Evolutionary conservation across 768 basidiomycete species (phyloP).

Genomic region (Suillus subluteus): DNA sequence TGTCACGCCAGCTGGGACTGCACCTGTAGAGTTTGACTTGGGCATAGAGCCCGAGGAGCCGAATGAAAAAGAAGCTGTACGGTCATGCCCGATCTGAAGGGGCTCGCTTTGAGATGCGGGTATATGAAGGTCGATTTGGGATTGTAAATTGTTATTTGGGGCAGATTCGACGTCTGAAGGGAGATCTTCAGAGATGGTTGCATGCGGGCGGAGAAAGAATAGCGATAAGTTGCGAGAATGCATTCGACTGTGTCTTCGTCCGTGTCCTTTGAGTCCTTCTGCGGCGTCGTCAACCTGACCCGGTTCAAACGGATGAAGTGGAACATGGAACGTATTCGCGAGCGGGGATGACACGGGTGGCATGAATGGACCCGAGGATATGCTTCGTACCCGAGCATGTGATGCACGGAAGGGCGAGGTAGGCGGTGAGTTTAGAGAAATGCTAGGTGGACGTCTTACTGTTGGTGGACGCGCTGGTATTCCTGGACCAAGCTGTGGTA

Average conservation of each 20-base stretch:
- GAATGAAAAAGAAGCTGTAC: constrained; percentile 63
- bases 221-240: constrained; percentile 92
- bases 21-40: constrained; percentile 24
- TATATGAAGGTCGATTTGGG: constrained; percentile 38
- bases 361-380: constrained; percentile 33
- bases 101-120: constrained; percentile 45
- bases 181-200: constrained; percentile 72
- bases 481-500: constrained; percentile 29
- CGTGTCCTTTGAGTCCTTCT: constrained; percentile 21
- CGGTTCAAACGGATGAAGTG: constrained; percentile 21
- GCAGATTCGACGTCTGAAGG: constrained; percentile 48
- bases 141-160: constrained; percentile 22
- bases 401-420: constrained; percentile 37
- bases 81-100: constrained; percentile 42
- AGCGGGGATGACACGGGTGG: constrained; percentile 2
- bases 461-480: constrained; percentile 21
- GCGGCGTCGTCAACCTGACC: constrained; percentile 26
- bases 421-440: constrained; percentile 30
- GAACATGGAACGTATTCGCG: constrained; percentile 26
- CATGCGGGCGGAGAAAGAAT: constrained; percentile 79
- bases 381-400: constrained; percentile 37
- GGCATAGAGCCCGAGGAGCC: constrained; percentile 36
- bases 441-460: constrained; percentile 28
- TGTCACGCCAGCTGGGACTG: constrained; percentile 29
- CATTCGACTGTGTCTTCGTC: constrained; percentile 65